Conservation (phyloP, 148 eudicot species). For the Heliamphora exappendiculata region DNA sequence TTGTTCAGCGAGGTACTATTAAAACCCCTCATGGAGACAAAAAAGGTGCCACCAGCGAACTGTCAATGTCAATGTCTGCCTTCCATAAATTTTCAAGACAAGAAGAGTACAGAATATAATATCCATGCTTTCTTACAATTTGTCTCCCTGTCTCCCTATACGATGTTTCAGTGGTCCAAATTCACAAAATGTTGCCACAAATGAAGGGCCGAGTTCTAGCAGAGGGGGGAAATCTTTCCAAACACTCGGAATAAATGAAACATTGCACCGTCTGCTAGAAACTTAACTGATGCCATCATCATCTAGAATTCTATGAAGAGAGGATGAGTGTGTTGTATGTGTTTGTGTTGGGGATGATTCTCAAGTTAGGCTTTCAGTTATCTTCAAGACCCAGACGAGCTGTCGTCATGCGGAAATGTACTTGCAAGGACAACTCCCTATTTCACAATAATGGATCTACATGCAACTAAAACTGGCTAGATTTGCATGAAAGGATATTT, state of each 20-base stretch:
- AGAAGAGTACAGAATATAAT: no score
- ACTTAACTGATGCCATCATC: neutral
- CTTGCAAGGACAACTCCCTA: neutral
- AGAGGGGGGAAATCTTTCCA: neutral
- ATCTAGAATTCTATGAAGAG: slow-evolving; percentile 1
- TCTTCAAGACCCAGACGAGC: no score
- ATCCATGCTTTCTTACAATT: neutral
- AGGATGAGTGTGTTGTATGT: no score
- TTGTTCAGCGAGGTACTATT: slow-evolving; percentile 34
- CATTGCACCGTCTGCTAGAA: neutral
- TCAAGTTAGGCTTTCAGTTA: no score
- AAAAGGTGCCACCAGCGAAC: slow-evolving; percentile 38
- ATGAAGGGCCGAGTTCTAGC: neutral
- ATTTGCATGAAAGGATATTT: slow-evolving; percentile 8
- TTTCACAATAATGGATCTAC: neutral
- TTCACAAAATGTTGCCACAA: neutral
- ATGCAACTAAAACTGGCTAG: neutral
- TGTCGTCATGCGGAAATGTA: neutral
- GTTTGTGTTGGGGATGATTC: no score
- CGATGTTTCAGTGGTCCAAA: neutral
- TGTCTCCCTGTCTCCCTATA: neutral
- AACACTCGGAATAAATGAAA: neutral
- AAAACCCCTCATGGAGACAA: slow-evolving; percentile 26
- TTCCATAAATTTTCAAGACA: slow-evolving; percentile 46
- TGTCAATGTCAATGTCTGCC: slow-evolving; percentile 22